A percentile compares a stretch with the other conserved stretches of the same genome.
These are phyloP conservation scores for Metarhizium album DNA, from an alignment of 2,329 filamentous ascomycete genomes.

Conservation along the genomic window DNA sequence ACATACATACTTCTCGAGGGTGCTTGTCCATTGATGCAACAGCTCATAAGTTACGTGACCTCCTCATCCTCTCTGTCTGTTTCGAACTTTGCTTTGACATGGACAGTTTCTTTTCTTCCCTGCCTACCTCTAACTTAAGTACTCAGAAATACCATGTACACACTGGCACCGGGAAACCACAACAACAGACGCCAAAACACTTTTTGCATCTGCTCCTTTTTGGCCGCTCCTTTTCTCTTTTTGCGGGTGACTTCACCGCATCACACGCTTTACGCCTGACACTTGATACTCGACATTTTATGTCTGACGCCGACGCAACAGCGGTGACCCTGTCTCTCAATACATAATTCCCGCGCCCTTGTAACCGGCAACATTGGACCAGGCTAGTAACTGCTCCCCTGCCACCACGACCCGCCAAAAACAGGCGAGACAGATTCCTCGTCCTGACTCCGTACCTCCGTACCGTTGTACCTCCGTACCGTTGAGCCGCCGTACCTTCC, in stretches of 20 bases:
- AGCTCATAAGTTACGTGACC: no score
- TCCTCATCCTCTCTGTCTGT: background rate
- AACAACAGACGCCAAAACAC: background rate
- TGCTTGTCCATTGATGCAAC: no score
- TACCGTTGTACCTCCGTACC: background rate
- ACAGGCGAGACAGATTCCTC: conserved; percentile 5
- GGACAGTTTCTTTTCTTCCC: background rate
- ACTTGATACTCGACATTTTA: background rate
- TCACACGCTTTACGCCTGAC: background rate
- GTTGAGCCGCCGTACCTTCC: background rate
- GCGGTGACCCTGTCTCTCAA: background rate
- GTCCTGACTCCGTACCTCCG: background rate
- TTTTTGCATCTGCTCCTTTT: background rate
- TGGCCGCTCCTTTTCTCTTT: background rate
- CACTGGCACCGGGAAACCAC: background rate
- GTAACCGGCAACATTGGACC: background rate
- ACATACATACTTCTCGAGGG: no score
- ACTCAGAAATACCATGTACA: no score
- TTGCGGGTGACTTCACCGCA: background rate
- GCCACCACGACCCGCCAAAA: conserved; percentile 5
- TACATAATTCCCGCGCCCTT: background rate
- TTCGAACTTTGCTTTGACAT: background rate
- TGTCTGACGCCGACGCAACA: background rate
- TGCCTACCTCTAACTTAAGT: background rate
- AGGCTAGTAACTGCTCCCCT: conserved; percentile 1